A percentile compares a stretch with the other conserved stretches of the same genome.
phyloP scores from a whole-genome alignment of 2,329 filamentous ascomycete species.

The Aspergillus brunneoviolaceus region DNA sequence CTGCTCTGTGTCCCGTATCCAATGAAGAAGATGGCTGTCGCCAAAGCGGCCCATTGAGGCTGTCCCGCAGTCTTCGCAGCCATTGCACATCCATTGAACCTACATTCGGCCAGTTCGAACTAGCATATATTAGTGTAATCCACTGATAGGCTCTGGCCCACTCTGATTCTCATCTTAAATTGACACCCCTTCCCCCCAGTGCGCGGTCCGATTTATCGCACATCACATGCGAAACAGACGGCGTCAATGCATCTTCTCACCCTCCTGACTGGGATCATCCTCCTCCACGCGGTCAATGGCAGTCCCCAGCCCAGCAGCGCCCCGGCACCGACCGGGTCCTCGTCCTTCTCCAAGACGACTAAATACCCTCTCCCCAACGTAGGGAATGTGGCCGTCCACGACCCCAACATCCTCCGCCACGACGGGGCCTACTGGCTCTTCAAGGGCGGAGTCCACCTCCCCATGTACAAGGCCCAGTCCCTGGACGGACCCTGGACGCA shows the following conservation, averaged over 20 bases:
- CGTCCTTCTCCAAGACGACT: conserved; percentile 28
- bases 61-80: neutral
- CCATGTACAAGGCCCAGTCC: conserved; percentile 25
- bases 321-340: neutral
- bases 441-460: conserved; percentile 31
- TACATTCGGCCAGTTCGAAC: neutral
- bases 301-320: neutral
- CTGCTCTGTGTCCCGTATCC: neutral
- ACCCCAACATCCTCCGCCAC: conserved; percentile 34
- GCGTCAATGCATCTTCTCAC: conserved; percentile 6
- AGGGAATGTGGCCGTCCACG: conserved; percentile 32
- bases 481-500: conserved; percentile 35
- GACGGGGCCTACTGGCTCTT: conserved; percentile 36
- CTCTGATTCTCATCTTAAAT: too few species aligned
- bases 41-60: neutral
- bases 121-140: neutral
- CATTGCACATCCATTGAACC: neutral
- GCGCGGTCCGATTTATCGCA: neutral
- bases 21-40: neutral
- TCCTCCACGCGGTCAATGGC: conserved; percentile 17
- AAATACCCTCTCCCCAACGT: conserved; percentile 28
- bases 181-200: neutral
- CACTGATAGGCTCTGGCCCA: too few species aligned
- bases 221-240: neutral
- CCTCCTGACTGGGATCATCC: neutral